These are phyloP conservation scores for Candida xiaguanensis DNA, from an alignment of 805 yeast genomes.

Conservation along the genomic window DNA sequence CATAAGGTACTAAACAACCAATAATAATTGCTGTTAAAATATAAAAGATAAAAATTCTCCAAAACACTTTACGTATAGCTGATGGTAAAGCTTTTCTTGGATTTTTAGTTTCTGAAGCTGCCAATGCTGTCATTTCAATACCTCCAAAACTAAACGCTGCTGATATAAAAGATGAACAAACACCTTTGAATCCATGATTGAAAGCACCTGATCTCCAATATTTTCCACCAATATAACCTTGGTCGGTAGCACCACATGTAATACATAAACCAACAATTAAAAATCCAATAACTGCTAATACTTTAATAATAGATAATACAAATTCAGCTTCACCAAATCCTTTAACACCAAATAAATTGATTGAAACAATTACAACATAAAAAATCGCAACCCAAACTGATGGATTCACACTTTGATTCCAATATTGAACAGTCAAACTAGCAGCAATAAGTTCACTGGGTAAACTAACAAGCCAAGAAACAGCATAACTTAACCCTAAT, in stretches of 20 bases:
- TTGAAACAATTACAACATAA: conserved; percentile 22
- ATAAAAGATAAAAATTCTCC: conserved; percentile 42
- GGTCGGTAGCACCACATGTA: conserved; percentile 33
- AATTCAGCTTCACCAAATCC: conserved; percentile 39
- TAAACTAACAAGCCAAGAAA: conserved; percentile 32
- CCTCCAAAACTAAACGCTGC: conserved; percentile 35
- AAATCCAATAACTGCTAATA: conserved; percentile 34
- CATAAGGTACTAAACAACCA: conserved; percentile 50
- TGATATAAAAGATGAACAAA: conserved; percentile 30
- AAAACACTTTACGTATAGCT: conserved; percentile 40
- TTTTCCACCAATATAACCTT: conserved; percentile 31
- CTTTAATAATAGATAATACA: conserved; percentile 27
- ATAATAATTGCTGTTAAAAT: conserved; percentile 29
- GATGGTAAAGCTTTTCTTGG: conserved; percentile 38
- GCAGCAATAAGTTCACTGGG: conserved; percentile 38
- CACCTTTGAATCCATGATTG: conserved; percentile 37
- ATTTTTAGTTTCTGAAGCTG: conserved; percentile 39
- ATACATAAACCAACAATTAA: conserved; percentile 31
- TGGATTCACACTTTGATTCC: conserved; percentile 29
- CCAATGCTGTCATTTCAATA: conserved; percentile 33
- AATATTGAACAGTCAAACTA: conserved; percentile 31
- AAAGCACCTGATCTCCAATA: conserved; percentile 36
- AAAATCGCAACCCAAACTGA: conserved; percentile 36
- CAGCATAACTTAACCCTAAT: conserved; percentile 30
- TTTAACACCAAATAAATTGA: conserved; percentile 33